Conservation (phyloP, 805 yeast genomes). For the Candida suzukii region DNA sequence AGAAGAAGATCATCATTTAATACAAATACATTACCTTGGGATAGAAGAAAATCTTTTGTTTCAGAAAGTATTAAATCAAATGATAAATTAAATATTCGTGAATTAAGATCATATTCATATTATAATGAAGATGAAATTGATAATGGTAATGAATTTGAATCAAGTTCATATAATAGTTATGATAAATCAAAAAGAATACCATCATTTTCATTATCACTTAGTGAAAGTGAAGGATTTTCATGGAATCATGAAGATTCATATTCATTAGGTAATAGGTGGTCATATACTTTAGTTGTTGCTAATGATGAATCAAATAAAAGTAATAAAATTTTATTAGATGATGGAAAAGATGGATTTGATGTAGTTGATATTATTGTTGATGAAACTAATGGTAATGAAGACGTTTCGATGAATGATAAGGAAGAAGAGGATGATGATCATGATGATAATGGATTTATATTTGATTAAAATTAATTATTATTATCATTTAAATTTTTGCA, state of each 20-base stretch:
- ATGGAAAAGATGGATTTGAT: conserved; percentile 8
- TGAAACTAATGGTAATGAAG: too few species aligned
- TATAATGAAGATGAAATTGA: conserved; percentile 1
- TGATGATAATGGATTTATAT: conserved; percentile 2
- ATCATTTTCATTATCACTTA: conserved; percentile 37
- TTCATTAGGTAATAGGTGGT: too few species aligned
- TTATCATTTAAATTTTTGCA: too few species aligned
- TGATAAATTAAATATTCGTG: conserved; percentile 50
- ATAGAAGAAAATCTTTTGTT: conserved; percentile 48
- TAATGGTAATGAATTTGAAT: not conserved
- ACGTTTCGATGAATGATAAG: too few species aligned
- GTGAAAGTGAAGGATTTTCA: conserved; percentile 65
- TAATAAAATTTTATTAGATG: too few species aligned
- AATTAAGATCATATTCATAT: conserved; percentile 27
- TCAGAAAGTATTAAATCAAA: conserved; percentile 50
- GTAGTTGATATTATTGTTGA: conserved; percentile 19
- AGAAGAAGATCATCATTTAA: conserved; percentile 24
- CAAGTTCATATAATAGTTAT: conserved; percentile 10
- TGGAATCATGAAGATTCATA: conserved; percentile 77
- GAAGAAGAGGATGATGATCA: conserved; percentile 1
- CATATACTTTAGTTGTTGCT: not conserved
- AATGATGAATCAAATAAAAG: too few species aligned
- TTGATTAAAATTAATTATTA: not conserved
- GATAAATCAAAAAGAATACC: conserved; percentile 24
- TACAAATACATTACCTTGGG: conserved; percentile 43